Conservation (phyloP, 306 rosid genomes). For the Neltuma alba region DNA sequence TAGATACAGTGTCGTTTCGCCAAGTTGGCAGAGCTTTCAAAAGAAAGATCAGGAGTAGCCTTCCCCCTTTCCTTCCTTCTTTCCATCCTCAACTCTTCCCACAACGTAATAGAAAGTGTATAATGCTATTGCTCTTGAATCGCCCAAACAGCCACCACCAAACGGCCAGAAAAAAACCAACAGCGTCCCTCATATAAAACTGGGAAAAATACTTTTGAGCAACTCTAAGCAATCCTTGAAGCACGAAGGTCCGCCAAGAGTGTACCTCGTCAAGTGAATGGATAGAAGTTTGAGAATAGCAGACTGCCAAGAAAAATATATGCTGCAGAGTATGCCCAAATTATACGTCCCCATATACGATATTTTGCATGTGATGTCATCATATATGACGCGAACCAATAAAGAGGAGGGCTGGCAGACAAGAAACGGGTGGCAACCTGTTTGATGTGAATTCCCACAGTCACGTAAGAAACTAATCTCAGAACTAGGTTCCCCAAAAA, state of each 20-base stretch:
- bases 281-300: constrained; percentile 89
- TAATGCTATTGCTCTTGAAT: neutral
- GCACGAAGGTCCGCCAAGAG: neutral
- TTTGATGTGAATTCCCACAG: constrained; percentile 28
- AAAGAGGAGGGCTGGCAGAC: constrained; percentile 83
- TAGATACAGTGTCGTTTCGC: neutral
- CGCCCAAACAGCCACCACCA: constrained; percentile 4
- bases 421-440: constrained; percentile 97
- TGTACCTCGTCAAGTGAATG: constrained; percentile 64
- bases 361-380: constrained; percentile 46
- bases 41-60: neutral
- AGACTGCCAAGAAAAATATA: constrained; percentile 88
- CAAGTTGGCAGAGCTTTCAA: neutral
- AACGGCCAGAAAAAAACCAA: neutral
- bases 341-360: constrained; percentile 67
- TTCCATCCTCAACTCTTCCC: neutral
- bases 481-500: constrained; percentile 14
- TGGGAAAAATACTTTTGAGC: neutral
- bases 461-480: constrained; percentile 7
- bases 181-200: neutral
- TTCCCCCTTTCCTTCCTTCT: neutral
- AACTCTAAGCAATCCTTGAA: neutral
- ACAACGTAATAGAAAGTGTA: neutral
- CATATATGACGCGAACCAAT: constrained; percentile 83
- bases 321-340: constrained; percentile 79